Conservation (phyloP, 352 stramenopile genomes). For the Globisporangium cystogenes region DNA sequence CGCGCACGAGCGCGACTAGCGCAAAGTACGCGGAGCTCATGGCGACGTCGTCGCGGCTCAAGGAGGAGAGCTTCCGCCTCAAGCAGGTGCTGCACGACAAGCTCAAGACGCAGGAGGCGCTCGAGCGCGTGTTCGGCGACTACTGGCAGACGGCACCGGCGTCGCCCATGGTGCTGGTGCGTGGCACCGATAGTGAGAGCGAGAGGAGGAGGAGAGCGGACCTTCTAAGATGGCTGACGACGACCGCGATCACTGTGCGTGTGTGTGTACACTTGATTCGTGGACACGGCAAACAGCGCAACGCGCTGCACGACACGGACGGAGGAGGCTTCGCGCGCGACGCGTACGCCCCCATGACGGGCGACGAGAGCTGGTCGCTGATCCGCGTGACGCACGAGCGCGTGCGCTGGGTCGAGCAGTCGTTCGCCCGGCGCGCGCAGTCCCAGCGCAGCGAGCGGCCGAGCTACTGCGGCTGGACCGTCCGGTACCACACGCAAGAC, state of each 20-base stretch:
- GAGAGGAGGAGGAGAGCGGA: neutral
- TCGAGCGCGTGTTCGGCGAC: slow-evolving; percentile 23
- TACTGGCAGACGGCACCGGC: slow-evolving; percentile 7
- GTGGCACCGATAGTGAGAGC: neutral
- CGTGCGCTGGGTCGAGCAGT: slow-evolving; percentile 14
- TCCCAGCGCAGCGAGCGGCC: neutral
- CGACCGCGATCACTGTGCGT: too few species aligned
- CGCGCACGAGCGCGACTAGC: slow-evolving; percentile 1
- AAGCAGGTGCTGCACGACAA: slow-evolving; percentile 27
- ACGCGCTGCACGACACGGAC: neutral
- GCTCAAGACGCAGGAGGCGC: slow-evolving; percentile 25
- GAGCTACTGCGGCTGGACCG: slow-evolving; percentile 21
- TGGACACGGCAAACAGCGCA: neutral
- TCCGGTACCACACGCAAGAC: slow-evolving; percentile 16
- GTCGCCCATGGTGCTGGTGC: neutral
- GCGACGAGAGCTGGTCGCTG: slow-evolving; percentile 16
- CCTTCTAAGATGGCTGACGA: neutral
- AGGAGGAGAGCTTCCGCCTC: slow-evolving; percentile 23
- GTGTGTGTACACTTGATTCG: neutral
- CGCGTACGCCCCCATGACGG: slow-evolving; percentile 10
- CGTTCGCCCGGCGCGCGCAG: slow-evolving; percentile 1
- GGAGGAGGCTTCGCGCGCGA: neutral
- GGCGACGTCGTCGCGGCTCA: slow-evolving; percentile 19
- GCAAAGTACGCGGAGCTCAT: slow-evolving; percentile 32
- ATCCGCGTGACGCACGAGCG: slow-evolving; percentile 13